Percentiles rank a stretch among this genome's conserved stretches.
Evolutionary conservation across 139 green algal genomes (phyloP).

Genomic region (Dunaliella primolecta): DNA sequence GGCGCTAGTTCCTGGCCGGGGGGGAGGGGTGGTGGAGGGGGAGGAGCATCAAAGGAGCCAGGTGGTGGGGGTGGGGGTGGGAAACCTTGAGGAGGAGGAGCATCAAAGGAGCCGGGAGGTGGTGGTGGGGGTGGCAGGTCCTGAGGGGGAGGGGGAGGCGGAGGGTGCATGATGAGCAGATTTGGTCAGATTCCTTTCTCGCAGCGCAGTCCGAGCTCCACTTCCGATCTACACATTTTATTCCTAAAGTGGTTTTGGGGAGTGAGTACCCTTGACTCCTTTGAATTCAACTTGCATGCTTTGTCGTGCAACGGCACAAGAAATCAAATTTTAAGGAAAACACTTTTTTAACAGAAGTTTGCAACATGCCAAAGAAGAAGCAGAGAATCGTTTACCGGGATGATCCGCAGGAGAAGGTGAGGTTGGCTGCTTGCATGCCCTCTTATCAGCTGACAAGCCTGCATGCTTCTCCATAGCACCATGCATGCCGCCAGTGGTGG

Average conservation of each 20-base stretch:
- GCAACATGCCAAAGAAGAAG: conserved; percentile 9
- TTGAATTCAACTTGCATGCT: no score
- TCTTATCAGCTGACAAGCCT: no score
- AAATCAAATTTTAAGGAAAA: not conserved
- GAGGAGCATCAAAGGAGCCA: not conserved
- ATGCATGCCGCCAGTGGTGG: not conserved
- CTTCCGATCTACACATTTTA: no score
- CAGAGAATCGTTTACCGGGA: conserved; percentile 26
- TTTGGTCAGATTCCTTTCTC: not conserved
- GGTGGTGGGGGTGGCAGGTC: no score
- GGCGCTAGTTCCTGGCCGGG: not conserved
- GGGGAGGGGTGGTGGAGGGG: not conserved
- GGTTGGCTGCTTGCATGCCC: not conserved
- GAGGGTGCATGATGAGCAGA: not conserved
- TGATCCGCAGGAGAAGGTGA: conserved; percentile 12
- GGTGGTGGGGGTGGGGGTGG: not conserved
- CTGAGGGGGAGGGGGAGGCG: not conserved
- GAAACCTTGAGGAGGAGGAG: not conserved
- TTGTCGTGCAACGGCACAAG: not conserved
- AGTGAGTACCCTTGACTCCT: not conserved
- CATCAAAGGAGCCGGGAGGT: not conserved
- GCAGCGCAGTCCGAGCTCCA: no score
- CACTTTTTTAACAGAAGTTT: not conserved
- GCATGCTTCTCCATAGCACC: not conserved
- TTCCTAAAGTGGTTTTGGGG: no score